Evolutionary conservation across 75 land plant species (phyloP), one percentile per base, ranked within the genome.

Genomic region (Picea sitchensis): DNA sequence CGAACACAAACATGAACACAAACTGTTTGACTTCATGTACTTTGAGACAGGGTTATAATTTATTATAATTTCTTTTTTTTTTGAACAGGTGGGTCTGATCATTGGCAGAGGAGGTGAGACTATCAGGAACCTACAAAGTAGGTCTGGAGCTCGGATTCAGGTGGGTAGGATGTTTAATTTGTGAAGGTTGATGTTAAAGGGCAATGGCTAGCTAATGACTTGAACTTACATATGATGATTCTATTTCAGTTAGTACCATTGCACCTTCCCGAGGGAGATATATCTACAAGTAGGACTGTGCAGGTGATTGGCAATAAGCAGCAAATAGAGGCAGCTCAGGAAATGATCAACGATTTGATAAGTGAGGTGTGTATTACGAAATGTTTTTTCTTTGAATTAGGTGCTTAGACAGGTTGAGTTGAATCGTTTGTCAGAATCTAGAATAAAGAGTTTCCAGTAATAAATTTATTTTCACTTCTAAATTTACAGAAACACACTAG

Each of bases 51-150:
- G 31, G 23, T 23, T 23, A 36, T 23, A 59, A 59, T 34, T 58
- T 67, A n/a, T 26, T 17, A 21, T n/a, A 5, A 65, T 79, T 11
- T 14, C 54, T 12, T 23, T 14, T 75, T 77, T 62, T 79, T 58
- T 71, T 81, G 41, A 36, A 32, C 86, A 96, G 99, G 99, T 96
- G 84, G 99, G 99, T 36, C 78, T 96, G 80, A 86, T 96, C 13
- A 96, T 96, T 85, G 99, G 99, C 26, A 88, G 90, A 82, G 98
- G 99, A 67, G 99, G 99, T 31, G 99, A 96, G 83, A 96, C 98
- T 0, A 96, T 96, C 9, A 96, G 93, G 80, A 88, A 79, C 63
- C 86, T 96, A 83, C 99, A 96, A 81, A 86, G 89, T 41, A 86
- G 80, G 36, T 84, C 99, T 81, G 99, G 99, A 58, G 99, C 99